Evolutionary conservation across 257 asterid genomes (phyloP), one percentile per base, ranked within the genome.

Genomic region (Solanum virginianum): DNA sequence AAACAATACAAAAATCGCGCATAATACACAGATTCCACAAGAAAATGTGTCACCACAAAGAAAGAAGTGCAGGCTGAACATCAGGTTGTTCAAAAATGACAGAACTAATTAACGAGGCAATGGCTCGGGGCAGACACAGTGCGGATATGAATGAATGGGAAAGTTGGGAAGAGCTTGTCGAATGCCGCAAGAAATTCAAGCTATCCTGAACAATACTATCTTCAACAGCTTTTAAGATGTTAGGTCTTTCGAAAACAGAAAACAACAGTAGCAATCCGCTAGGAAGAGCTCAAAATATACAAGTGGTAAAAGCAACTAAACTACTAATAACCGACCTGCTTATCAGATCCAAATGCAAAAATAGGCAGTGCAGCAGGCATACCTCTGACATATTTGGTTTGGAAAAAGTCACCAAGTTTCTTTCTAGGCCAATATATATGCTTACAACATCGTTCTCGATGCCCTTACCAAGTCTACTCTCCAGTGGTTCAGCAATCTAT

Each of bases 311-410:
- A 26, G 3, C 36, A 26, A 29, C 79, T 13, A 71, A 55, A 51
- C 59, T 69, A 57, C 71, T 7, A 45, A 74, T 60, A 83, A 60
- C 80, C 81, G 80, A 95, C 98, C 97, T 94, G 97, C 92, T 90
- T 96, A 89, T 93, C 97, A 45, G 98, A 98, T 82, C 98, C 99
- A 90, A 96, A 96, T 84, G 98, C 98, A 98, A 98, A 94, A 85
- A 94, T 93, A 84, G 98, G 93, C 45, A 97, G 89, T 94, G 36
- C 36, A 32, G 36, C 36, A 32, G 36, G 36, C 36, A 32, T 32
- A 32, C 36, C 36, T 32, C 36, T 32, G 4, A 2, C 36, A 32
- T 47, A 6, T 29, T 2, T 14, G 45, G 59, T 15, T 14, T 54
- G 8, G 20, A 16, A 54, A 16, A 13, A 96, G 89, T 92, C 98